These are phyloP conservation scores for Talaromyces sp. DNA, from an alignment of 2,329 filamentous ascomycete species.

Conservation along the genomic window DNA sequence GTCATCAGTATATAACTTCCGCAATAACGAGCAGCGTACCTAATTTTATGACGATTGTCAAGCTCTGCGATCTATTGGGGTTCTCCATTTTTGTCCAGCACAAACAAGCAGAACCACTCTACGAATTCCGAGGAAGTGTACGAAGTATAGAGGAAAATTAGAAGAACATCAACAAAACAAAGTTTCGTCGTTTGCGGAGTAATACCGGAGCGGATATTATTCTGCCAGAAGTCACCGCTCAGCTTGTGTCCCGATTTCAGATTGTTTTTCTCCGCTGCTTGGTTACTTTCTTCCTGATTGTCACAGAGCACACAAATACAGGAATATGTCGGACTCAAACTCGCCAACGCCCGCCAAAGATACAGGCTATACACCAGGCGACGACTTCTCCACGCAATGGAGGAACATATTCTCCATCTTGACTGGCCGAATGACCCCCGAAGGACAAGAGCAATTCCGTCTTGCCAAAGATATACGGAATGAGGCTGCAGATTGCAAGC, in stretches of 20 bases:
- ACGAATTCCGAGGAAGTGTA: not conserved
- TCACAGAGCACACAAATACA: not conserved
- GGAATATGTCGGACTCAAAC: conserved; percentile 16
- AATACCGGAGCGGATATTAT: conserved; percentile 11
- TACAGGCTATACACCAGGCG: conserved; percentile 39
- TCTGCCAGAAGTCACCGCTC: conserved; percentile 15
- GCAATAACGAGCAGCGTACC: conserved; percentile 24
- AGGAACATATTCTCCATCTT: conserved; percentile 83
- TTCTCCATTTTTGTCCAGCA: conserved; percentile 25
- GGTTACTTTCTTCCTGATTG: not conserved
- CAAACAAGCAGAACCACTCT: not conserved
- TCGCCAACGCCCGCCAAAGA: conserved; percentile 23
- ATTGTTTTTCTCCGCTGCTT: not conserved
- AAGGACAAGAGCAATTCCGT: conserved; percentile 73
- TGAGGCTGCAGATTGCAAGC: conserved; percentile 73
- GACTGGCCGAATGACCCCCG: conserved; percentile 65
- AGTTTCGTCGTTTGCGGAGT: conserved; percentile 16
- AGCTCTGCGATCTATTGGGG: conserved; percentile 27
- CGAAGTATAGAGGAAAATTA: not conserved
- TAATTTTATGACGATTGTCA: conserved; percentile 42
- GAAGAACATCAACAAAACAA: conserved; percentile 5
- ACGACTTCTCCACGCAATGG: conserved; percentile 57
- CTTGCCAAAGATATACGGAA: conserved; percentile 70
- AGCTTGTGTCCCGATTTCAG: not conserved
- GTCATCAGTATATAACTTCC: conserved; percentile 4